Evolutionary conservation across 306 rosid species (phyloP).

Genomic region (Cucurbita ficifolia): DNA sequence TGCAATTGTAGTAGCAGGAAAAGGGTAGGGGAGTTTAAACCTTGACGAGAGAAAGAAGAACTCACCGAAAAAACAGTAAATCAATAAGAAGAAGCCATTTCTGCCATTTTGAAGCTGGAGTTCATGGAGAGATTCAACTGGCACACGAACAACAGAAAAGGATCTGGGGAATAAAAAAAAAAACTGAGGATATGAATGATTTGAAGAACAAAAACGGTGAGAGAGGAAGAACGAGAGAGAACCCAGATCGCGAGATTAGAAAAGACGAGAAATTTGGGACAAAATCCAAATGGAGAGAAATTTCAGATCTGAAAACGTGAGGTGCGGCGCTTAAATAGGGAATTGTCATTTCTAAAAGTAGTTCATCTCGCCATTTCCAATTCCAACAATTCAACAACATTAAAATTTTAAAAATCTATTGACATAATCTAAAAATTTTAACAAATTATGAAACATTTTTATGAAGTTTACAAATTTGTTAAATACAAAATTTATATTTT

Average conservation of each 20-base stretch:
- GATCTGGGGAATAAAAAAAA: background rate
- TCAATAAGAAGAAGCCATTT: background rate
- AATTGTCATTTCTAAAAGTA: background rate
- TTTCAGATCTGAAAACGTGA: background rate
- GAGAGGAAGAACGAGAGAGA: background rate
- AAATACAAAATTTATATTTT: too few relatives aligned
- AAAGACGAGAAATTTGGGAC: background rate
- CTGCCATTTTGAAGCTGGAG: background rate
- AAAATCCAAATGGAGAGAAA: background rate
- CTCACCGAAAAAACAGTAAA: background rate
- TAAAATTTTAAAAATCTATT: too few relatives aligned
- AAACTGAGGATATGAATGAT: background rate
- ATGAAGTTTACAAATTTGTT: too few relatives aligned
- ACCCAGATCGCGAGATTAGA: background rate
- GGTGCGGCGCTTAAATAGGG: constrained; percentile 2
- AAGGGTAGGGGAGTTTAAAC: background rate
- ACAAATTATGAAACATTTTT: too few relatives aligned
- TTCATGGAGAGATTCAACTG: background rate
- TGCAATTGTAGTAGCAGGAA: background rate
- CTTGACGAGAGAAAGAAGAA: background rate
- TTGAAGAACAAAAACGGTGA: background rate
- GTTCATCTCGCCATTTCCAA: background rate
- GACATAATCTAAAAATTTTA: too few relatives aligned
- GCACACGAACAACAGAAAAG: background rate
- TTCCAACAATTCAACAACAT: too few relatives aligned